A percentile compares a stretch with the other conserved stretches of the same genome.
Conservation (phyloP, 768 basidiomycete genomes). For the Leccinum olivaceopallidum region DNA sequence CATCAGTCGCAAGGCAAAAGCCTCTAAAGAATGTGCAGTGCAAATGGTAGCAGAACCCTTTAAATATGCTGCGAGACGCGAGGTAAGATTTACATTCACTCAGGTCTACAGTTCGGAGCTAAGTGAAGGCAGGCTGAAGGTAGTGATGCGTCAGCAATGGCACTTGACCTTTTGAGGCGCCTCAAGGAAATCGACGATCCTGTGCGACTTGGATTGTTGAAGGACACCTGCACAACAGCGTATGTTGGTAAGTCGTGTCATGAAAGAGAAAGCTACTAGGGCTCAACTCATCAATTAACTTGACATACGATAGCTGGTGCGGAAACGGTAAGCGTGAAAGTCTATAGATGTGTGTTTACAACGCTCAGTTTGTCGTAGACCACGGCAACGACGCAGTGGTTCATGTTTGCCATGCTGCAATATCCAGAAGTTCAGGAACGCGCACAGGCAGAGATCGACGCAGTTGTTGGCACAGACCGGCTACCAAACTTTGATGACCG, state of each 20-base stretch:
- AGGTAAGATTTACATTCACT: conserved; percentile 5
- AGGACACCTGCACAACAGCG: conserved; percentile 13
- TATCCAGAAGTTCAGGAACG: conserved; percentile 33
- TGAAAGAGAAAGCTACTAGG: background rate
- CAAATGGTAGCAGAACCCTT: conserved; percentile 21
- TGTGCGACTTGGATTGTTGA: conserved; percentile 13
- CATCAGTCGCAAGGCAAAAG: conserved; percentile 28
- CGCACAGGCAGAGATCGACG: conserved; percentile 33
- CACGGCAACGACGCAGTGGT: conserved; percentile 15
- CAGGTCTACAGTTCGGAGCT: background rate
- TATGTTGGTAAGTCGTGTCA: conserved; percentile 17
- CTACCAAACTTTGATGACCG: conserved; percentile 29
- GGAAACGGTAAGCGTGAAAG: conserved; percentile 16
- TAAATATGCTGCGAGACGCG: conserved; percentile 12
- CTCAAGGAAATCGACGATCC: conserved; percentile 4
- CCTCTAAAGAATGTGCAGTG: conserved; percentile 5
- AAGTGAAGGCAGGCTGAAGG: conserved; percentile 11
- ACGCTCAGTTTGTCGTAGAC: conserved; percentile 6
- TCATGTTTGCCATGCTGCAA: conserved; percentile 35
- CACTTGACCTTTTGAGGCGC: conserved; percentile 8
- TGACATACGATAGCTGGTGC: conserved; percentile 16
- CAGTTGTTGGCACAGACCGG: conserved; percentile 28
- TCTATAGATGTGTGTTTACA: background rate
- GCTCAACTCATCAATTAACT: background rate
- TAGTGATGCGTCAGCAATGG: conserved; percentile 15